phyloP scores from a whole-genome alignment of 805 yeast species.

The Ogataea nitratoaversa region DNA sequence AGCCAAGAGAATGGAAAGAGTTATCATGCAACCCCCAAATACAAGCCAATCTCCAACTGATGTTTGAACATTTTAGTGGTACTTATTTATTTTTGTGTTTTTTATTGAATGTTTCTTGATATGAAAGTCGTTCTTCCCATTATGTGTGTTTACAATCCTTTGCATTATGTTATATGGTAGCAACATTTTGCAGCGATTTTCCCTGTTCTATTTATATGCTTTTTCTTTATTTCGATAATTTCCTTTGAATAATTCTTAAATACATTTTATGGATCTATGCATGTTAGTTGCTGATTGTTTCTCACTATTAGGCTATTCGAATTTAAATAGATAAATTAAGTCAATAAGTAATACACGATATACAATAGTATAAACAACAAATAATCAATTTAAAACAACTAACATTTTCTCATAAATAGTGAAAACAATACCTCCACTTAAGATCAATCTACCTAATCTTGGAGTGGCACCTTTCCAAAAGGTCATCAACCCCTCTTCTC shows the following conservation, averaged over 20 bases:
- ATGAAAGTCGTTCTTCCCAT: too few relatives aligned
- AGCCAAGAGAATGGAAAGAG: conserved; percentile 73
- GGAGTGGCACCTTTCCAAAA: conserved; percentile 99
- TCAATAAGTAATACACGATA: neutral
- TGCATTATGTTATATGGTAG: too few relatives aligned
- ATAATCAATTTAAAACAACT: conserved; percentile 40
- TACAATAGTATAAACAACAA: neutral
- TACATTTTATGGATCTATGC: too few relatives aligned
- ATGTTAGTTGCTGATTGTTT: too few relatives aligned
- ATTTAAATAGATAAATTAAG: too few relatives aligned
- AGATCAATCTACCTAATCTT: conserved; percentile 81
- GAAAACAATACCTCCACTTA: conserved; percentile 96
- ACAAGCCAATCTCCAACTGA: neutral
- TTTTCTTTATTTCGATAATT: neutral
- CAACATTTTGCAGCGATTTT: neutral
- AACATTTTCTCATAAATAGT: conserved; percentile 92
- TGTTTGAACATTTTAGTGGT: too few relatives aligned
- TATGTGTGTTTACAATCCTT: too few relatives aligned
- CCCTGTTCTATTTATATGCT: neutral
- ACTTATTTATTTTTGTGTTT: too few relatives aligned
- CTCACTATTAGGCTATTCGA: too few relatives aligned
- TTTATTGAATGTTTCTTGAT: too few relatives aligned
- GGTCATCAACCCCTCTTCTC: conserved; percentile 82
- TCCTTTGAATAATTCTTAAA: too few relatives aligned
- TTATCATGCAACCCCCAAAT: conserved; percentile 33